phyloP scores from a whole-genome alignment of 352 stramenopile species.

The Phytophthora pisi region DNA sequence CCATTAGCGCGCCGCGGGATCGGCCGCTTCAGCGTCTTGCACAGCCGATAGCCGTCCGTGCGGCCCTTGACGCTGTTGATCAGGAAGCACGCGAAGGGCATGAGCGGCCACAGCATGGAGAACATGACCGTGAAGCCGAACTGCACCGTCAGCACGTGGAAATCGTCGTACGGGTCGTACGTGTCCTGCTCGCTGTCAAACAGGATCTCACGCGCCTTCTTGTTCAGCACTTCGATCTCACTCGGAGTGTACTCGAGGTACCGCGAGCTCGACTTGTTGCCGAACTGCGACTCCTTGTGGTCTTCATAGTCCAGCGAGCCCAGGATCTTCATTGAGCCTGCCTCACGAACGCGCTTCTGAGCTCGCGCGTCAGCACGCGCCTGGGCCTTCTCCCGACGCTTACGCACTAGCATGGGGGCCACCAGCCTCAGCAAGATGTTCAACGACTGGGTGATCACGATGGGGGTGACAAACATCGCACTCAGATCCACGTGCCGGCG shows the following conservation, averaged over 20 bases:
- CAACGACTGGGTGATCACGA: slow-evolving; percentile 82
- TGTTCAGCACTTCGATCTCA: slow-evolving; percentile 72
- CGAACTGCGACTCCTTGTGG: slow-evolving; percentile 71
- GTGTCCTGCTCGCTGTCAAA: slow-evolving; percentile 78
- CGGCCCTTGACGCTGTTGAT: slow-evolving; percentile 78
- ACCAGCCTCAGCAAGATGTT: slow-evolving; percentile 81
- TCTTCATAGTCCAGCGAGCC: slow-evolving; percentile 82
- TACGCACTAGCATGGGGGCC: slow-evolving; percentile 69
- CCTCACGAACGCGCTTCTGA: slow-evolving; percentile 70
- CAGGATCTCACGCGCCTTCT: slow-evolving; percentile 68
- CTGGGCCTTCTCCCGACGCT: slow-evolving; percentile 63
- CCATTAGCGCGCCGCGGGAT: slow-evolving; percentile 73
- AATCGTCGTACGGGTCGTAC: slow-evolving; percentile 82
- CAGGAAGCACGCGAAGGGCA: slow-evolving; percentile 74
- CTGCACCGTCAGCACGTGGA: slow-evolving; percentile 72
- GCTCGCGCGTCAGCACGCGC: slow-evolving; percentile 62
- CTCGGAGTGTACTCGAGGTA: slow-evolving; percentile 68
- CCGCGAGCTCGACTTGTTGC: slow-evolving; percentile 68
- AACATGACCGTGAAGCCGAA: slow-evolving; percentile 86
- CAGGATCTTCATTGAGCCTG: slow-evolving; percentile 83
- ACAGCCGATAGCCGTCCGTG: slow-evolving; percentile 70
- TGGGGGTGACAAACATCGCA: slow-evolving; percentile 88
- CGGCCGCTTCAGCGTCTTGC: slow-evolving; percentile 72
- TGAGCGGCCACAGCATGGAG: slow-evolving; percentile 77
- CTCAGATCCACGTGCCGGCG: slow-evolving; percentile 83